These are phyloP conservation scores for Chlorella sp. DNA, from an alignment of 139 green algal species.

Conservation along the genomic window DNA sequence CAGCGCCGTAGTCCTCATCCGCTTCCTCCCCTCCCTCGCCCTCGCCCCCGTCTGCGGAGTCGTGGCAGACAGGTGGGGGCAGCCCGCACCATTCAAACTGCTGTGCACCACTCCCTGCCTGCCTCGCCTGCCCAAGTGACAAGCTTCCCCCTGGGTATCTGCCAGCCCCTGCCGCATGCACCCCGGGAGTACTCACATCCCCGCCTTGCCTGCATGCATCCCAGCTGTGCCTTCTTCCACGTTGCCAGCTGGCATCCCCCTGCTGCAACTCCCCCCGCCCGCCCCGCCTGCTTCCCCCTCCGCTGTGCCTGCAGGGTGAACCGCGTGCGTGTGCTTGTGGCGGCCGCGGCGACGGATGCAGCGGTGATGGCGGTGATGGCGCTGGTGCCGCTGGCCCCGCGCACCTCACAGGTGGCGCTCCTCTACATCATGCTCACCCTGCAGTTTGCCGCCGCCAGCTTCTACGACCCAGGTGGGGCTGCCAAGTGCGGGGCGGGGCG, in stretches of 20 bases:
- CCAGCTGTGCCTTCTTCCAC: too few species aligned
- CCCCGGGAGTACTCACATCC: background rate
- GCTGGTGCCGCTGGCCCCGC: background rate
- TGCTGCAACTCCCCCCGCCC: too few species aligned
- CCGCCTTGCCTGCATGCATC: too few species aligned
- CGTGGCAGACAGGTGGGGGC: conserved; percentile 53
- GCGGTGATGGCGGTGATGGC: conserved; percentile 24
- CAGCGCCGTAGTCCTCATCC: conserved; percentile 44
- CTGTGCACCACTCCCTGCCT: background rate
- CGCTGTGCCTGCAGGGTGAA: conserved; percentile 35
- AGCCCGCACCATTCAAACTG: too few species aligned
- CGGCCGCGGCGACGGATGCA: conserved; percentile 7
- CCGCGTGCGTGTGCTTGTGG: conserved; percentile 42
- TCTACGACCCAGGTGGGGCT: conserved; percentile 53
- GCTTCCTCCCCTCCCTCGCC: conserved; percentile 55
- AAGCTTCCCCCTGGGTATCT: background rate
- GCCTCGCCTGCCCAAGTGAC: background rate
- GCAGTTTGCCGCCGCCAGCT: conserved; percentile 44
- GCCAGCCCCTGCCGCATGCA: background rate
- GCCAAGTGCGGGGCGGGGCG: background rate
- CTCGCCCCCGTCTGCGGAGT: conserved; percentile 55
- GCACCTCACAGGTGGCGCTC: background rate
- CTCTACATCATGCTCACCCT: conserved; percentile 52
- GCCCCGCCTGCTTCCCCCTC: background rate
- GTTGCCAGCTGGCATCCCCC: too few species aligned